Evolutionary conservation across 768 basidiomycete species (phyloP).

Genomic region (Strobilomyces echinocephalus): DNA sequence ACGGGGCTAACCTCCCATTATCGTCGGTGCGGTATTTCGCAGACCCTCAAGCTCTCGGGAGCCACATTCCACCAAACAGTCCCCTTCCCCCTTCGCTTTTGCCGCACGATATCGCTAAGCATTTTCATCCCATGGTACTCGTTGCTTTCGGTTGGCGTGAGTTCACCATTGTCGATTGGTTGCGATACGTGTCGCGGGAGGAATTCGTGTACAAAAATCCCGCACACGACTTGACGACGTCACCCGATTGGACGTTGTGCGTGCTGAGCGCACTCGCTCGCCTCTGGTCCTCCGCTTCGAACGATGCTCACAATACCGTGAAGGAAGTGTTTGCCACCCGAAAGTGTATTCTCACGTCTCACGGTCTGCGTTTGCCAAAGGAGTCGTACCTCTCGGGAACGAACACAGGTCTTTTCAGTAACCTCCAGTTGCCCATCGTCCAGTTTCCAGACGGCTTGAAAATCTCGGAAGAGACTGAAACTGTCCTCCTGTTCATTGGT

Average conservation of each 20-base stretch:
- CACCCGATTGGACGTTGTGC: too few relatives aligned
- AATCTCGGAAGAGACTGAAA: constrained; percentile 67
- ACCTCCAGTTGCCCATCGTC: constrained; percentile 30
- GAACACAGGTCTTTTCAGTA: too few relatives aligned
- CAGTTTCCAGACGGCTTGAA: constrained; percentile 55
- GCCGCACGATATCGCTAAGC: constrained; percentile 30
- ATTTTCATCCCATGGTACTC: constrained; percentile 50
- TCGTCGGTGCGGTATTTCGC: constrained; percentile 67
- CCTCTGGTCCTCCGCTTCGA: too few relatives aligned
- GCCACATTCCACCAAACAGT: constrained; percentile 38
- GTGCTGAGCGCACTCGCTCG: too few relatives aligned
- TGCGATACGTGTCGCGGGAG: too few relatives aligned
- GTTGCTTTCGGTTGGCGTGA: constrained; percentile 72
- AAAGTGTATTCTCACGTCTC: too few relatives aligned
- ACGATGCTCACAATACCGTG: too few relatives aligned
- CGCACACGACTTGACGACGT: too few relatives aligned
- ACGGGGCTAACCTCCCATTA: constrained; percentile 62
- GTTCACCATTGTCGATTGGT: constrained; percentile 35
- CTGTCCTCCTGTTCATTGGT: constrained; percentile 65
- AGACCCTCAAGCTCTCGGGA: constrained; percentile 52
- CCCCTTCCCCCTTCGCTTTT: constrained; percentile 11
- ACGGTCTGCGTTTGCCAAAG: too few relatives aligned
- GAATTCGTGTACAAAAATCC: too few relatives aligned
- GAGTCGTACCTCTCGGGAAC: too few relatives aligned
- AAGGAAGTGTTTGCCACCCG: too few relatives aligned